A percentile compares a stretch with the other conserved stretches of the same genome.
phyloP scores from a whole-genome alignment of 768 basidiomycete genomes.

The Lactarius sp. region DNA sequence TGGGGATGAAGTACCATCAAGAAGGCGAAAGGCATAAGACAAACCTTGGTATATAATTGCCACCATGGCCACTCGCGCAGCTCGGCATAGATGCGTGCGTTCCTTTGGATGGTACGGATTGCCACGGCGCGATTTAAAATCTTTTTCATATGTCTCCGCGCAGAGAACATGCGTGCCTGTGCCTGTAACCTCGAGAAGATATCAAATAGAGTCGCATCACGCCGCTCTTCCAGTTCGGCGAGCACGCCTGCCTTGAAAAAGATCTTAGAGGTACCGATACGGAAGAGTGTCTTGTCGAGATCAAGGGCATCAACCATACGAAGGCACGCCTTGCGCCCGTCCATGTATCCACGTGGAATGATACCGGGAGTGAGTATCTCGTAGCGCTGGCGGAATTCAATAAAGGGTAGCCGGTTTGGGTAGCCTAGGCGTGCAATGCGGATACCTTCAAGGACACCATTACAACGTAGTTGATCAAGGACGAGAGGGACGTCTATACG shows the following conservation, averaged over 20 bases:
- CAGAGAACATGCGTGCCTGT: slow-evolving; percentile 76
- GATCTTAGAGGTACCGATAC: slow-evolving; percentile 94
- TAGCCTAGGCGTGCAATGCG: slow-evolving; percentile 96
- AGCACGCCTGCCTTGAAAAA: slow-evolving; percentile 99
- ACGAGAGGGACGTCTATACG: slow-evolving; percentile 91
- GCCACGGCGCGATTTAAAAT: slow-evolving; percentile 89
- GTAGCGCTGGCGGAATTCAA: slow-evolving; percentile 96
- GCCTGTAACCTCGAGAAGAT: slow-evolving; percentile 89
- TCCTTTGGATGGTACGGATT: slow-evolving; percentile 87
- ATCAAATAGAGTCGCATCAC: slow-evolving; percentile 84
- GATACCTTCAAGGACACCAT: slow-evolving; percentile 98
- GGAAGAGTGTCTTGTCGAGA: slow-evolving; percentile 78
- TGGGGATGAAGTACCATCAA: not conserved
- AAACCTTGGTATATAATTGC: slow-evolving; percentile 91
- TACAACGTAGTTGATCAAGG: slow-evolving; percentile 93
- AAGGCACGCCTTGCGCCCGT: slow-evolving; percentile 89
- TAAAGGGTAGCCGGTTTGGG: slow-evolving; percentile 93
- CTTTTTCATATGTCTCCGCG: slow-evolving; percentile 89
- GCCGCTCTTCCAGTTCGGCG: slow-evolving; percentile 90
- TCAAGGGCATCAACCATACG: slow-evolving; percentile 88
- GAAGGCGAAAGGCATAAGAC: not conserved
- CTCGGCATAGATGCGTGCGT: slow-evolving; percentile 87
- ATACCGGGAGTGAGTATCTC: slow-evolving; percentile 93
- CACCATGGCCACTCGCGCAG: slow-evolving; percentile 98
- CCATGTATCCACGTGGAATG: slow-evolving; percentile 94